Percentiles rank a stretch among this genome's conserved stretches.
Evolutionary conservation across 192 early-diverging fungal genomes (phyloP).

Genomic region (Rhizophlyctis rosea): DNA sequence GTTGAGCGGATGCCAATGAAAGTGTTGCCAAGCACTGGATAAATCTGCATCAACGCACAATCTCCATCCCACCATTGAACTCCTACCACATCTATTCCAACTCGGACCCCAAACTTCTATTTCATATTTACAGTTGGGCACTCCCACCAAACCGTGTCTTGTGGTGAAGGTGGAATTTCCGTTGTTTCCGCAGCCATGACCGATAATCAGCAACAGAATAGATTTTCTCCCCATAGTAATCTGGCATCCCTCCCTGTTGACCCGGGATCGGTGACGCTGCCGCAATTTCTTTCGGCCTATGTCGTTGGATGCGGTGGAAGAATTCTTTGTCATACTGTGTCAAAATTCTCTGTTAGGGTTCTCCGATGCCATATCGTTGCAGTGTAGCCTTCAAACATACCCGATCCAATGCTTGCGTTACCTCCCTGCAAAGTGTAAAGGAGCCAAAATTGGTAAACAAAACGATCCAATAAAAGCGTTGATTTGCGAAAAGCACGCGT

Average conservation of each 20-base stretch:
- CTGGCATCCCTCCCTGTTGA: constrained; percentile 54
- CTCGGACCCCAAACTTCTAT: too few species aligned
- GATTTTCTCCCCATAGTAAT: constrained; percentile 93
- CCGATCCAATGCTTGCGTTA: neutral
- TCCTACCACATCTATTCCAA: too few species aligned
- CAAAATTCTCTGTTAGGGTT: too few species aligned
- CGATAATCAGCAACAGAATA: constrained; percentile 78
- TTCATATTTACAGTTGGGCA: too few species aligned
- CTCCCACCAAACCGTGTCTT: neutral
- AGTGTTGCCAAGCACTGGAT: too few species aligned
- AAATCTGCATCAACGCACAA: too few species aligned
- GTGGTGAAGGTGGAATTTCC: constrained; percentile 7
- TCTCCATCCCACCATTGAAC: too few species aligned
- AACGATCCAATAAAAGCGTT: too few species aligned
- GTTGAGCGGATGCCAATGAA: too few species aligned
- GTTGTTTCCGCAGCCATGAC: constrained; percentile 84
- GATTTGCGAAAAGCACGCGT: too few species aligned
- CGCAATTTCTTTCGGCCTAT: constrained; percentile 47
- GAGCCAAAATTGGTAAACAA: neutral
- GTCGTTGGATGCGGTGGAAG: constrained; percentile 36
- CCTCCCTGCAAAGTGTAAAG: neutral
- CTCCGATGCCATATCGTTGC: neutral
- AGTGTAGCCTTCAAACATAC: constrained; percentile 3
- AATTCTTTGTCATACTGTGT: constrained; percentile 34
- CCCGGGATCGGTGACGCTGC: constrained; percentile 6